Conservation (phyloP, 2,329 filamentous ascomycete species). For the Amauroascus verrucosus region DNA sequence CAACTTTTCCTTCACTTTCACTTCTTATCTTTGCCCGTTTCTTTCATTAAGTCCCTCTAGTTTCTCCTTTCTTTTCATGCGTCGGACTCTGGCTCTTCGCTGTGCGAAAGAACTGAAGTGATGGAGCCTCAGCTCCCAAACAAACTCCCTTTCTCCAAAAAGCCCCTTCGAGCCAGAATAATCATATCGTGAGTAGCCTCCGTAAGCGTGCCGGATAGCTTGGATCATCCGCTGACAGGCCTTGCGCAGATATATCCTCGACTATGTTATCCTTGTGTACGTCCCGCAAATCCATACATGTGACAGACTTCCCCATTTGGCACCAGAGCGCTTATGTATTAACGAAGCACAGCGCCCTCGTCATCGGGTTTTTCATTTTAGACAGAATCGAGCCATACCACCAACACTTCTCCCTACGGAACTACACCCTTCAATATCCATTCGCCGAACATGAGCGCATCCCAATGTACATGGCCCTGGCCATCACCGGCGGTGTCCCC, state of each 20-base stretch:
- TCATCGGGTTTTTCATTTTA: slow-evolving; percentile 43
- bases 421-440: slow-evolving; percentile 49
- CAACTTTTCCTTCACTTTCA: background rate
- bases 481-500: slow-evolving; percentile 43
- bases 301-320: slow-evolving; percentile 10
- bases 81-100: background rate
- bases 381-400: slow-evolving; percentile 47
- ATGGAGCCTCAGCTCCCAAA: slow-evolving; percentile 22
- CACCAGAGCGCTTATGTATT: no score
- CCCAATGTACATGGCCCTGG: slow-evolving; percentile 40
- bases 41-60: background rate
- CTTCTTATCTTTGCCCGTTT: background rate
- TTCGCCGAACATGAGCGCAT: slow-evolving; percentile 48
- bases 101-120: slow-evolving; percentile 6
- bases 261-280: slow-evolving; percentile 51
- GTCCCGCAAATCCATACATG: no score
- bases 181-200: slow-evolving; percentile 44
- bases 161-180: slow-evolving; percentile 41
- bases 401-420: slow-evolving; percentile 48
- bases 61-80: background rate
- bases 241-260: slow-evolving; percentile 42
- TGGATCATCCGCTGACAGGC: slow-evolving; percentile 5
- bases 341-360: slow-evolving; percentile 42
- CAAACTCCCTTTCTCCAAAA: slow-evolving; percentile 46
- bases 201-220: no score